Evolutionary conservation across 805 yeast species (phyloP).

Genomic region (Yamadazyma laniorum): DNA sequence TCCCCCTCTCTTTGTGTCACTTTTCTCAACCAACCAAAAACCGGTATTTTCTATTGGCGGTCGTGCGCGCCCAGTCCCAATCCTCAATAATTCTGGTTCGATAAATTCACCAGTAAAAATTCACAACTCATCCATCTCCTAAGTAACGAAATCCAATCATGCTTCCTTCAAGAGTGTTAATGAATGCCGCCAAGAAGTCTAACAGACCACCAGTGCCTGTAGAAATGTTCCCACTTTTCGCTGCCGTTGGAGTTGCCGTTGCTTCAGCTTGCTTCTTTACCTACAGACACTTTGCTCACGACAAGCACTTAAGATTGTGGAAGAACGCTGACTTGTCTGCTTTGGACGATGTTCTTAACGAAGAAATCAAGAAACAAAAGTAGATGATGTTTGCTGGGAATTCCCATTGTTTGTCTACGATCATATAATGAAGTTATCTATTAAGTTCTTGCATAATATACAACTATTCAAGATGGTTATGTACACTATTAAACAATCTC

Average conservation of each 20-base stretch:
- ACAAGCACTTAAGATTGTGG: slow-evolving; percentile 46
- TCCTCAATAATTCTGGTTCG: too few species aligned
- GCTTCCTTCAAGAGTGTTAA: slow-evolving; percentile 41
- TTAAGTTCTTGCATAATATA: slow-evolving; percentile 16
- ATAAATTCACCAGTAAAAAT: slow-evolving; percentile 5
- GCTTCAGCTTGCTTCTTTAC: slow-evolving; percentile 41
- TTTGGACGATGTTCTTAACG: slow-evolving; percentile 42
- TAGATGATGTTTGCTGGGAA: not conserved
- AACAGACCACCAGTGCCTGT: slow-evolving; percentile 29
- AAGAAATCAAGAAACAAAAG: slow-evolving; percentile 24
- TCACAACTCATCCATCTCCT: slow-evolving; percentile 2
- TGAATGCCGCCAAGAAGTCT: slow-evolving; percentile 39
- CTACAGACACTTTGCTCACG: slow-evolving; percentile 48
- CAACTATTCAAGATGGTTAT: too few species aligned
- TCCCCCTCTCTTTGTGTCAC: too few species aligned
- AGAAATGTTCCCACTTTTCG: slow-evolving; percentile 48
- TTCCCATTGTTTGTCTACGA: too few species aligned
- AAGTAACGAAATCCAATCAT: too few species aligned
- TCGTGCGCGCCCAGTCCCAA: slow-evolving; percentile 7
- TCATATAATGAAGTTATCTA: slow-evolving; percentile 1
- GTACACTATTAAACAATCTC: too few species aligned
- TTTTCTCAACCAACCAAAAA: slow-evolving; percentile 11
- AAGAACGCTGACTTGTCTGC: slow-evolving; percentile 43
- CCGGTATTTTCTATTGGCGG: not conserved
- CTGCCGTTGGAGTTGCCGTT: slow-evolving; percentile 42